phyloP scores from a whole-genome alignment of 805 yeast species.

The Ogataea trehalophila region DNA sequence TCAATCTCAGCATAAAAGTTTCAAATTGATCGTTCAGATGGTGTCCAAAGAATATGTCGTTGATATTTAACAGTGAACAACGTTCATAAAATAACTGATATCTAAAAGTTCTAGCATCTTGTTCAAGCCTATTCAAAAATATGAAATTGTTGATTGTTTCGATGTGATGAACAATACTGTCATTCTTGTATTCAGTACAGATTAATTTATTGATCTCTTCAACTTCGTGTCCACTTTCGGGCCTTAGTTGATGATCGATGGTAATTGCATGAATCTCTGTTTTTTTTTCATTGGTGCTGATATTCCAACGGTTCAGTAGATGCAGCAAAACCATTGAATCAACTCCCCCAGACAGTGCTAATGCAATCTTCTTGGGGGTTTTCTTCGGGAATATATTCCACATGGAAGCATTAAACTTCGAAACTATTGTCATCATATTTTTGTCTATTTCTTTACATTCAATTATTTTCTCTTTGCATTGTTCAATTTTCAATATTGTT shows the following conservation, averaged over 20 bases:
- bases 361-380: background rate
- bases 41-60: constrained; percentile 57
- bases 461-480: too few species aligned
- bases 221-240: constrained; percentile 48
- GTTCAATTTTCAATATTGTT: too few species aligned
- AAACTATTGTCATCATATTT: too few species aligned
- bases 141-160: constrained; percentile 15
- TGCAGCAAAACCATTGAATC: constrained; percentile 70
- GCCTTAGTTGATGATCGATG: constrained; percentile 58
- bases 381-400: background rate
- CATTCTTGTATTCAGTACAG: constrained; percentile 9
- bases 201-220: constrained; percentile 23
- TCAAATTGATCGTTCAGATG: constrained; percentile 70
- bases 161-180: constrained; percentile 22
- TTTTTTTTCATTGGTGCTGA: background rate
- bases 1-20: constrained; percentile 55
- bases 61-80: constrained; percentile 33
- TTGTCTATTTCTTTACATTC: too few species aligned
- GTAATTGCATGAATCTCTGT: constrained; percentile 49
- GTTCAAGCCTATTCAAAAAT: constrained; percentile 35
- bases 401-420: background rate
- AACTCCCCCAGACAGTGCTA: constrained; percentile 78
- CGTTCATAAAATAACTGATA: constrained; percentile 38
- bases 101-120: constrained; percentile 52
- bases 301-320: constrained; percentile 32